phyloP scores from a whole-genome alignment of 2,329 filamentous ascomycete species.

The Cladorrhinum sp. region DNA sequence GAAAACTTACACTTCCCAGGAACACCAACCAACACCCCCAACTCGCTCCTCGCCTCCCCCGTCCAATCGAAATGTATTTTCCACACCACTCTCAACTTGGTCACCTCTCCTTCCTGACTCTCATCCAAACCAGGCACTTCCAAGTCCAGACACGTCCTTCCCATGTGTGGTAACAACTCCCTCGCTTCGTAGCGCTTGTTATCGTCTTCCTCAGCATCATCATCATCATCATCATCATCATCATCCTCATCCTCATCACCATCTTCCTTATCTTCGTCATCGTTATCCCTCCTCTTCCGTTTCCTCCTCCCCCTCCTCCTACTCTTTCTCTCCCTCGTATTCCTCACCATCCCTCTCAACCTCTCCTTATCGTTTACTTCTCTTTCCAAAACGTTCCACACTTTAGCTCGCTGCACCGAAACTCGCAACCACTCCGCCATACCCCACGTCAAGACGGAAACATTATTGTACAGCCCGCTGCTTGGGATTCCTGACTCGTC shows the following conservation, averaged over 20 bases:
- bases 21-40: conserved; percentile 53
- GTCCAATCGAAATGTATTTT: conserved; percentile 68
- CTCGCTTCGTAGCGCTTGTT: conserved; percentile 32
- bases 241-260: conserved; percentile 30
- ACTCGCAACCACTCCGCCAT: conserved; percentile 66
- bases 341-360: conserved; percentile 31
- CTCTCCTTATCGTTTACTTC: conserved; percentile 42
- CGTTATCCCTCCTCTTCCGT: conserved; percentile 19
- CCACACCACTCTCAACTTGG: conserved; percentile 54
- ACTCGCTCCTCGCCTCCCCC: conserved; percentile 61
- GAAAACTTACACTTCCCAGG: conserved; percentile 62
- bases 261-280: conserved; percentile 25
- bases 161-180: conserved; percentile 53
- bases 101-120: conserved; percentile 26
- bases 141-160: conserved; percentile 49
- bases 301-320: conserved; percentile 22
- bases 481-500: conserved; percentile 15
- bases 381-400: conserved; percentile 56
- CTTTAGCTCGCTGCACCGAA: conserved; percentile 56
- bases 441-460: conserved; percentile 62
- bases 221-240: conserved; percentile 16
- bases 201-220: conserved; percentile 26
- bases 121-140: conserved; percentile 41
- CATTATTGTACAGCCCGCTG: conserved; percentile 52
- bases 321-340: conserved; percentile 27